Conservation (phyloP, 306 rosid genomes). For the Ceratonia siliqua region DNA sequence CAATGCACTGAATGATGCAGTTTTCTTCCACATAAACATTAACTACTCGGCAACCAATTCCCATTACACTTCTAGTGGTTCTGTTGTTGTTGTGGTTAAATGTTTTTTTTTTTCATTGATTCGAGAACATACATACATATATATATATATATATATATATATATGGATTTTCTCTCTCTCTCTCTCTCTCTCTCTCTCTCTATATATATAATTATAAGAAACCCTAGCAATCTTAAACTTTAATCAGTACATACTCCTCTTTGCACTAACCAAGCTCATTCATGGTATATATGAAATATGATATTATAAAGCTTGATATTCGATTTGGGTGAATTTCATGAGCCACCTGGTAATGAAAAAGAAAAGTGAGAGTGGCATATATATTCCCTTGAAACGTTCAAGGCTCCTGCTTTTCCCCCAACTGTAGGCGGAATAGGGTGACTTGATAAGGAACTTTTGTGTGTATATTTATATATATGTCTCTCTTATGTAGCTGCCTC, state of each 20-base stretch:
- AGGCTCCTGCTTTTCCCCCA: conserved; percentile 22
- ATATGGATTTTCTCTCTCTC: neutral
- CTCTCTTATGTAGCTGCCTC: neutral
- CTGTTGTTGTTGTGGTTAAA: too few relatives aligned
- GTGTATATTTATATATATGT: neutral
- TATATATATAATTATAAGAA: conserved; percentile 14
- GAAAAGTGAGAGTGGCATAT: neutral
- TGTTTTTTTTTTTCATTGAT: neutral
- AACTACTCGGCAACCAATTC: neutral
- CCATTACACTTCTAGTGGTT: neutral
- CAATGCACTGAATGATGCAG: neutral
- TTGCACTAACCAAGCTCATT: conserved; percentile 9
- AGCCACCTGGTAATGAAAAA: neutral
- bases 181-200: neutral
- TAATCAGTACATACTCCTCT: neutral
- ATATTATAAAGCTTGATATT: neutral
- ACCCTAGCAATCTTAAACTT: conserved; percentile 34
- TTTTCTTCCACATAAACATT: neutral
- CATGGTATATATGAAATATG: conserved; percentile 1
- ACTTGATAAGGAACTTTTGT: neutral
- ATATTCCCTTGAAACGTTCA: conserved; percentile 1
- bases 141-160: too few relatives aligned
- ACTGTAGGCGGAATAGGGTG: neutral
- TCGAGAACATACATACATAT: neutral
- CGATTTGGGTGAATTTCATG: conserved; percentile 2